These are phyloP conservation scores for Phytophthora fragariaefolia DNA, from an alignment of 352 stramenopile genomes.

Conservation along the genomic window DNA sequence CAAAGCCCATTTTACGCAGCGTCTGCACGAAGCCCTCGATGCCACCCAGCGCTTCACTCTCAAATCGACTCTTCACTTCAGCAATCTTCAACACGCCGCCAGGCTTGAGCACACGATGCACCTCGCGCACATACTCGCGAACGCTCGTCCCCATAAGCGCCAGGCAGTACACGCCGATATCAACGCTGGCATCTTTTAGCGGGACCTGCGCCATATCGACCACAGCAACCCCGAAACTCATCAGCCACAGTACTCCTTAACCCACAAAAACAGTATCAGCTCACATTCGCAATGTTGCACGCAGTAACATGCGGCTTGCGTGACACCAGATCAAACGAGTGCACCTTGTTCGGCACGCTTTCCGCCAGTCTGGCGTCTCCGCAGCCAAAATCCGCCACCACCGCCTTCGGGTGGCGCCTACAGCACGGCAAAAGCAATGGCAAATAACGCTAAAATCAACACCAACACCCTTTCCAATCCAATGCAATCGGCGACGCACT, in stretches of 20 bases:
- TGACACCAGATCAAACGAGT: constrained; percentile 98
- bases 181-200: constrained; percentile 87
- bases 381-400: constrained; percentile 98
- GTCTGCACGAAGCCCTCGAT: constrained; percentile 68
- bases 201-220: constrained; percentile 91
- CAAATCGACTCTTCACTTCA: constrained; percentile 87
- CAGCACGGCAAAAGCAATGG: constrained; percentile 11
- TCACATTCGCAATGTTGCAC: constrained; percentile 96
- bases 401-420: constrained; percentile 65
- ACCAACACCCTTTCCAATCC: background rate
- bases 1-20: constrained; percentile 73
- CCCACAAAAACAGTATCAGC: constrained; percentile 3
- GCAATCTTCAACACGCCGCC: constrained; percentile 92
- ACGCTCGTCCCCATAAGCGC: constrained; percentile 99
- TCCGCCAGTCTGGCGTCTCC: constrained; percentile 96
- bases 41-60: constrained; percentile 70
- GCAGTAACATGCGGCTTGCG: constrained; percentile 91
- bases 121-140: constrained; percentile 97
- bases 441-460: background rate
- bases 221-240: constrained; percentile 2
- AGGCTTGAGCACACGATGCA: constrained; percentile 93
- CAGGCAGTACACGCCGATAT: constrained; percentile 98
- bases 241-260: background rate
- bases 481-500: constrained; percentile 41
- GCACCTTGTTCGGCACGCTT: constrained; percentile 90